Percentiles rank a stretch among this genome's conserved stretches.
Conservation (phyloP, 208 protist genomes). For the Crithidia mellificae region DNA sequence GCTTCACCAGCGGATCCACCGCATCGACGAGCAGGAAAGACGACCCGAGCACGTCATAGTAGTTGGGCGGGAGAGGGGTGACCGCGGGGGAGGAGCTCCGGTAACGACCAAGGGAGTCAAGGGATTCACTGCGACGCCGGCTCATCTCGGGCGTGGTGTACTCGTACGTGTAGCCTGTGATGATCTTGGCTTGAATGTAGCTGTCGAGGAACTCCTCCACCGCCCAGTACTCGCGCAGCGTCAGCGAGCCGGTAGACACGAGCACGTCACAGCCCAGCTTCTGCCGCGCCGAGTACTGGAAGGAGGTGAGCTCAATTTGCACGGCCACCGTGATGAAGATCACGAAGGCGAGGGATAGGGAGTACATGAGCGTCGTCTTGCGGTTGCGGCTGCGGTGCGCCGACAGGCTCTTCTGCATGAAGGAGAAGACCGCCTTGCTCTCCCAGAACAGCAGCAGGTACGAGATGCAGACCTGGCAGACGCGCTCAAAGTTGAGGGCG, state of each 20-base stretch:
- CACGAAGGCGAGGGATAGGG: constrained; percentile 91
- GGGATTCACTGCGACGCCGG: background rate
- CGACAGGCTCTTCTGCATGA: constrained; percentile 91
- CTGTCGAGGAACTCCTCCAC: constrained; percentile 13
- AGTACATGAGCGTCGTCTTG: constrained; percentile 96
- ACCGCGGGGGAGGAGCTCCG: constrained; percentile 6
- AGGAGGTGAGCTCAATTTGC: constrained; percentile 69
- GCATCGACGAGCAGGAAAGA: constrained; percentile 39
- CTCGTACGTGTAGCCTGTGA: constrained; percentile 27
- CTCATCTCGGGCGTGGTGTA: background rate
- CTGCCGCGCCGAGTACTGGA: constrained; percentile 32
- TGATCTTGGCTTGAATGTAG: constrained; percentile 1
- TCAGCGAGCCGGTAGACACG: constrained; percentile 2
- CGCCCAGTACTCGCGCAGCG: constrained; percentile 14
- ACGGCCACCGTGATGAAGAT: constrained; percentile 93
- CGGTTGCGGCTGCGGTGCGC: constrained; percentile 92
- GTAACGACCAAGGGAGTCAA: constrained; percentile 48
- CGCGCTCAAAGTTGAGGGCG: constrained; percentile 88
- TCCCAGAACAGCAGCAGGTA: constrained; percentile 92
- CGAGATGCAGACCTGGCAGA: constrained; percentile 51
- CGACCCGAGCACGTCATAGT: constrained; percentile 52
- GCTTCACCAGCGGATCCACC: constrained; percentile 13
- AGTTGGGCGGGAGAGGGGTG: constrained; percentile 53
- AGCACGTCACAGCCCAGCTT: constrained; percentile 40
- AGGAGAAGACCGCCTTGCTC: constrained; percentile 48